Base-by-base conservation (phyloP, 1,139 yeast genomes). In the Pichia cactophila region DNA sequence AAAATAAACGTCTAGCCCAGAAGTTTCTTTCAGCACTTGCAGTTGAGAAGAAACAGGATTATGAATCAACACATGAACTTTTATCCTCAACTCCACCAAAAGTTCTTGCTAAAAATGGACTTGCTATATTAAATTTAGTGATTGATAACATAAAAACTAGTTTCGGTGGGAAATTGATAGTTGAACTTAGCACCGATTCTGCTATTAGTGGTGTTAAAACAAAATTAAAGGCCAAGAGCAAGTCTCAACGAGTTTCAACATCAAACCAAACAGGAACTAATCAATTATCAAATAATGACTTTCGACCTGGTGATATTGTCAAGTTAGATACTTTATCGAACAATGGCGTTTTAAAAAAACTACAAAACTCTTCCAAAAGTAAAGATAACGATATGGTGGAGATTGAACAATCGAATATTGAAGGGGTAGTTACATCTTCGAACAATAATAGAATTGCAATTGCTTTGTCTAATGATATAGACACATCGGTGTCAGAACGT, bases 281-380 rank as follows among this genome's bases (percentile, higher is more conserved):
- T 33, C 46, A 43, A 12, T 26, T 50, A 17, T 26, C 49, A 8
- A 49, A 45, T 20, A 48, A 40, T 0, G 78, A 79, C 35, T 72
- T 89, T 36, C 74, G 81, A 54, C 78, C 79, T 1, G 97, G 97
- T 7, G 97, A 90, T 66, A 83, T 89, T 47, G 88, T 85, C 0
- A 73, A 70, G 55, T 46, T 81, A 28, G 77, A 74, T 38, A 64
- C 56, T 42, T 47, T 56, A 41, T 55, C 63, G 8, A 44, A 54
- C 9, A 55, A 50, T n/a, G 35, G 48, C 41, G 54, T 44, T 11
- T 10, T 29, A 10, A 54, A 55, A 54, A 61, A 60, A 50, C 51
- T 58, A 45, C 55, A 59, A 37, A 64, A 59, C 41, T 62, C 68
- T 8, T 62, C 69, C 1, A 61, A 62, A 39, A 55, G 51, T n/a